Conservation (phyloP, 176 grass and related monocot species). For the Guadua angustifolia region DNA sequence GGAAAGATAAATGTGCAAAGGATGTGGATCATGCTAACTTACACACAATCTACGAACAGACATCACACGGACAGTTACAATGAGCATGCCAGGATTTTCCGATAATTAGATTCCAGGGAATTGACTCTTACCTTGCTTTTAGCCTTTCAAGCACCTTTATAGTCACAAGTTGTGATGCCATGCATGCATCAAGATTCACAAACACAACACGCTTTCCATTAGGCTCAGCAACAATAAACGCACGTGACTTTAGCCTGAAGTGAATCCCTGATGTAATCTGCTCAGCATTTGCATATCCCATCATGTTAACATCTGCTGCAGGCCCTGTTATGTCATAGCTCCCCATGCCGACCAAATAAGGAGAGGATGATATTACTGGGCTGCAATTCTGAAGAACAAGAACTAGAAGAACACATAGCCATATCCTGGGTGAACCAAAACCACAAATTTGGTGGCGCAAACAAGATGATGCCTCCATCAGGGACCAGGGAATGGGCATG, state of each 20-base stretch:
- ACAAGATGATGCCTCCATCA: conserved; percentile 59
- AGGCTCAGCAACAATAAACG: conserved; percentile 91
- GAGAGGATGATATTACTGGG: conserved; percentile 54
- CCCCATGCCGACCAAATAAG: conserved; percentile 81
- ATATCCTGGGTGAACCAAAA: conserved; percentile 35
- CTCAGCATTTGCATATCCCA: conserved; percentile 94
- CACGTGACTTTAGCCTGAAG: conserved; percentile 91
- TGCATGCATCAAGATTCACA: conserved; percentile 99
- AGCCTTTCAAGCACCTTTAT: conserved; percentile 94
- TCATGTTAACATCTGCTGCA: conserved; percentile 99
- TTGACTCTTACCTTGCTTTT: conserved; percentile 65
- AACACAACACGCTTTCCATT: conserved; percentile 79
- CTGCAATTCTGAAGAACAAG: conserved; percentile 56
- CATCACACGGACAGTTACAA: background rate
- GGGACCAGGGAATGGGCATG: conserved; percentile 34
- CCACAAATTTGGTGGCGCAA: conserved; percentile 21
- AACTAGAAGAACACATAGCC: conserved; percentile 63
- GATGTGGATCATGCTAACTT: background rate
- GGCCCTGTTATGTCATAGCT: conserved; percentile 97
- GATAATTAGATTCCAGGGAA: conserved; percentile 9
- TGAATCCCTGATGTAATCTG: conserved; percentile 87
- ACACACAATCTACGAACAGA: background rate
- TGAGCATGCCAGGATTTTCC: conserved; percentile 22
- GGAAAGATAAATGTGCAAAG: conserved; percentile 22
- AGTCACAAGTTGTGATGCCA: conserved; percentile 92